These are phyloP conservation scores for Macaranga tanarius DNA, from an alignment of 441 rosid species.

Conservation along the genomic window DNA sequence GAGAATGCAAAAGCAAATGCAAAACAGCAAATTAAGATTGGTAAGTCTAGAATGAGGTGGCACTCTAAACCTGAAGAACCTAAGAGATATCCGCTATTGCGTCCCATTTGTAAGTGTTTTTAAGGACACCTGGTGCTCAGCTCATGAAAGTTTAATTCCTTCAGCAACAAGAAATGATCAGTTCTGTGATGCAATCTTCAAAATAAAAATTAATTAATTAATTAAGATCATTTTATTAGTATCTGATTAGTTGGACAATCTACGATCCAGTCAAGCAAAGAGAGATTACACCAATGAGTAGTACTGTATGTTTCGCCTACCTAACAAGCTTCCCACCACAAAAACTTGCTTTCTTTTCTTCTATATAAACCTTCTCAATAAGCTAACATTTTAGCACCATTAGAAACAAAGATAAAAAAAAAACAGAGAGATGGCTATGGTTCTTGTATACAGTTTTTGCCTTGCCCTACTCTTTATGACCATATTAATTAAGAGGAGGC, in stretches of 20 bases:
- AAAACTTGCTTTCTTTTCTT: neutral
- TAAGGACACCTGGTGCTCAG: conserved; percentile 10
- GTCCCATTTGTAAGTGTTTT: neutral
- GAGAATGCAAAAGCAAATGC: neutral
- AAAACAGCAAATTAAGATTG: neutral
- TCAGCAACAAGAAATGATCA: neutral
- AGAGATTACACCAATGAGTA: too few species aligned
- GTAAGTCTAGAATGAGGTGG: conserved; percentile 4
- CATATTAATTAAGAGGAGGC: neutral
- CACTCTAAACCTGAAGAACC: neutral
- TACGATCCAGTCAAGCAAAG: too few species aligned
- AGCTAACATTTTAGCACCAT: neutral
- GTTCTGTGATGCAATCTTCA: conserved; percentile 13
- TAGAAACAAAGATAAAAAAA: neutral
- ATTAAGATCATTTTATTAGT: neutral
- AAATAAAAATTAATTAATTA: neutral
- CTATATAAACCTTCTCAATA: neutral
- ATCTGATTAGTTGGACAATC: too few species aligned
- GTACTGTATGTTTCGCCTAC: too few species aligned
- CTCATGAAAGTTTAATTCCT: neutral
- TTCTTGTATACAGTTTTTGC: neutral
- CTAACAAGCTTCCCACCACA: too few species aligned
- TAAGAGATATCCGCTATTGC: neutral
- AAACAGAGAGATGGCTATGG: neutral
- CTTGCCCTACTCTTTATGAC: neutral